These are phyloP conservation scores for Fusarium sp. DNA, from an alignment of 2,329 filamentous ascomycete genomes.

Conservation along the genomic window DNA sequence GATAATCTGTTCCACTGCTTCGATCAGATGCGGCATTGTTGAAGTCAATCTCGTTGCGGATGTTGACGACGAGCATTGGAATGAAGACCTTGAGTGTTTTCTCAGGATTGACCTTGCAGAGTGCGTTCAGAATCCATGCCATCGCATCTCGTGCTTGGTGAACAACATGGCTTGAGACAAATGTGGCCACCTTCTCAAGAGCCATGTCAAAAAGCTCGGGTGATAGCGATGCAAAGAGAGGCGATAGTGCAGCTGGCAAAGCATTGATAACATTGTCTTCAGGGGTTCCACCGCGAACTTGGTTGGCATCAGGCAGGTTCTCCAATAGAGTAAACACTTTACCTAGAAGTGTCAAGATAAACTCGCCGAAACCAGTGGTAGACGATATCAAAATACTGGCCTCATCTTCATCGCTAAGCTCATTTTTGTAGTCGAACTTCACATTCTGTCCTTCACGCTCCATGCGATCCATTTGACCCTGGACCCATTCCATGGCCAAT, in stretches of 20 bases:
- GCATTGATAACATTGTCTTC: slow-evolving; percentile 98
- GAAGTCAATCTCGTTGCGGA: slow-evolving; percentile 95
- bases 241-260: slow-evolving; percentile 89
- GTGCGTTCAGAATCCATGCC: slow-evolving; percentile 96
- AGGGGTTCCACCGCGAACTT: slow-evolving; percentile 89
- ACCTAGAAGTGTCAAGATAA: slow-evolving; percentile 88
- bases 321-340: slow-evolving; percentile 96
- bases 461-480: slow-evolving; percentile 92
- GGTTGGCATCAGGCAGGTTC: slow-evolving; percentile 91
- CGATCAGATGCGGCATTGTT: slow-evolving; percentile 96
- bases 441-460: slow-evolving; percentile 88
- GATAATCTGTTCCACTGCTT: slow-evolving; percentile 91
- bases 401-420: slow-evolving; percentile 88
- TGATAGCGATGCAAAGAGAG: slow-evolving; percentile 89
- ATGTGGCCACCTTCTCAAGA: slow-evolving; percentile 90
- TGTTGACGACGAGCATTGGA: slow-evolving; percentile 89
- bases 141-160: slow-evolving; percentile 97
- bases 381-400: slow-evolving; percentile 91
- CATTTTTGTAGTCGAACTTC: slow-evolving; percentile 84
- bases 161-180: slow-evolving; percentile 93
- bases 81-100: slow-evolving; percentile 93
- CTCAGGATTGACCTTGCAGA: slow-evolving; percentile 95
- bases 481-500: slow-evolving; percentile 92
- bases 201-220: slow-evolving; percentile 94
- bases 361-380: slow-evolving; percentile 93